Conservation (phyloP, 768 basidiomycete species). For the Tremella mesenterica region DNA sequence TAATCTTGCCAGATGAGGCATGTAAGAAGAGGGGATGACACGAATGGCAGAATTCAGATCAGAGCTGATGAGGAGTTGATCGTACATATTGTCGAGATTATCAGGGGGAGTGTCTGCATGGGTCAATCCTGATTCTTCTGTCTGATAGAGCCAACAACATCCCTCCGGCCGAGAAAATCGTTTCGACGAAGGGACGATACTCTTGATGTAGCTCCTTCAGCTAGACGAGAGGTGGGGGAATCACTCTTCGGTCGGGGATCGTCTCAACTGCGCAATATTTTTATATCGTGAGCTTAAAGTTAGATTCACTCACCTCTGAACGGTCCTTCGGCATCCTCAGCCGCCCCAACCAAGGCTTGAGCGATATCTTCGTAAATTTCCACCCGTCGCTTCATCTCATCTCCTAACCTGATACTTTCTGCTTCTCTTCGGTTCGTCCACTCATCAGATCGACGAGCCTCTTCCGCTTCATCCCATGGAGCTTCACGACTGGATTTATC, state of each 20-base stretch:
- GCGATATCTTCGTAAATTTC: slow-evolving; percentile 54
- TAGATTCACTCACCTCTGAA: slow-evolving; percentile 21
- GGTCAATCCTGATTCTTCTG: not conserved
- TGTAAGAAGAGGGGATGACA: slow-evolving; percentile 43
- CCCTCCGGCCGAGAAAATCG: no score
- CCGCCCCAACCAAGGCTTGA: slow-evolving; percentile 52
- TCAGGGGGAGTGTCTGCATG: not conserved
- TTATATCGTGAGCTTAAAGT: not conserved
- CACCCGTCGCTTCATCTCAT: slow-evolving; percentile 55
- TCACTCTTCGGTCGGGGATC: no score
- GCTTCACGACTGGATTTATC: slow-evolving; percentile 52
- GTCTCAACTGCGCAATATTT: no score
- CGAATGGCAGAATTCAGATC: slow-evolving; percentile 36
- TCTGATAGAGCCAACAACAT: no score
- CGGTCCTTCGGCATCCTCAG: slow-evolving; percentile 47
- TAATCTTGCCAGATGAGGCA: slow-evolving; percentile 29
- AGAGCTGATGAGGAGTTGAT: slow-evolving; percentile 15
- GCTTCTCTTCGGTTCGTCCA: slow-evolving; percentile 59
- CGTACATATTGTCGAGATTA: slow-evolving; percentile 34
- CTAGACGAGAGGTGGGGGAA: no score
- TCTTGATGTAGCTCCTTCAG: no score
- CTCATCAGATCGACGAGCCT: slow-evolving; percentile 52
- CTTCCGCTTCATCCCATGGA: slow-evolving; percentile 64
- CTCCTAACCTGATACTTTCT: slow-evolving; percentile 55
- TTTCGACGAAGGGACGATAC: no score